Evolutionary conservation across 768 basidiomycete species (phyloP), one percentile per base, ranked within the genome.

Genomic region (Fibroporia radiculosa): DNA sequence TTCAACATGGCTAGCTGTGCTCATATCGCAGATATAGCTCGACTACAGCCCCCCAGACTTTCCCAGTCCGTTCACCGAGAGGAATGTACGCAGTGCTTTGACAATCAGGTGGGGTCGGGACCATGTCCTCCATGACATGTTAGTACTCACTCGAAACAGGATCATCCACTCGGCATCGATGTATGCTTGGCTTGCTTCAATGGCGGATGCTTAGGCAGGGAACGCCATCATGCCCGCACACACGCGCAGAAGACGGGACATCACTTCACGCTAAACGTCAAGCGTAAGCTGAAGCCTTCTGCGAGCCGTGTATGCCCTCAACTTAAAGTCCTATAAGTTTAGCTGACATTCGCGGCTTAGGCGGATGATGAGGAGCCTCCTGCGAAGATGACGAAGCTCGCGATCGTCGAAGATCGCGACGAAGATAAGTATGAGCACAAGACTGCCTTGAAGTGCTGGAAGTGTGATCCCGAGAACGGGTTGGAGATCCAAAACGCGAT

Each of bases 61-160:
- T 80, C 77, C 3, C 83, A 91, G 49, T 74, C 75, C 0, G 87
- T 92, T 0, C 82, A 93, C 54, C 69, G 93, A 6, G 91, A 96
- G 65, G 93, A 98, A 63, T 99, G 95, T 58, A 96, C 93, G 0
- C 92, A 93, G 48, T 99, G 95, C 59, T 99, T 97, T 60, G 93
- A 97, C 63, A 80, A 78, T 56, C 93, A 97, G 78, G 91, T 84
- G 18, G 24, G 47, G 62, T 57, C 26, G 16, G 40, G 25, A 38
- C 23, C 28, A 1, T 18, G 24, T 14, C 13, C 8, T 33, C 14
- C 34, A 6, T 19, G 16, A 12, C 34, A 18, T 35, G 16, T 35
- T 8, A n/a, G 20, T 10, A 18, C 34, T 35, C 6, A 31, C 29
- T 8, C 10, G 13, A 6, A 18, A 18, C 54, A 93, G 85, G 91